Evolutionary conservation across 177 flowering plant species (phyloP).

Genomic region (Tripterygium wilfordii): DNA sequence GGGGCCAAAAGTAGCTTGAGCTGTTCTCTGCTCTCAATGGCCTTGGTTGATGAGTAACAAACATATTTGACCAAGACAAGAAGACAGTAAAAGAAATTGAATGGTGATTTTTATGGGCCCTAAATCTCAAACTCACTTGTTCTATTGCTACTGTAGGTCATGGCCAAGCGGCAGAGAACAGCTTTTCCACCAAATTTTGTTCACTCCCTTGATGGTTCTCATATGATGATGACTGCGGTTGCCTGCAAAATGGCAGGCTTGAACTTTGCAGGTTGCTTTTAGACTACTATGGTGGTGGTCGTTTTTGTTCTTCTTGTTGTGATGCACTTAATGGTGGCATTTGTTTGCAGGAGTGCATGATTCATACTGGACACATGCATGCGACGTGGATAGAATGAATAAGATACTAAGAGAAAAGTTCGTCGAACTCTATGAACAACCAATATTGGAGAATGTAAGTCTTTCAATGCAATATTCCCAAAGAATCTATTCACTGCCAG

Average conservation of each 20-base stretch:
- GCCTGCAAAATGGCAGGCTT: constrained; percentile 89
- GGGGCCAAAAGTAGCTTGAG: no score
- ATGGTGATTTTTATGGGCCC: no score
- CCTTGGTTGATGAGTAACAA: no score
- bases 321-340: background rate
- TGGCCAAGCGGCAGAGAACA: constrained; percentile 83
- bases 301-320: background rate
- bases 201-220: constrained; percentile 97
- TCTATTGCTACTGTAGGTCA: constrained; percentile 37
- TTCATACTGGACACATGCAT: constrained; percentile 99
- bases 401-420: constrained; percentile 76
- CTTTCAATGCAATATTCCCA: no score
- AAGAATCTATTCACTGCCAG: no score
- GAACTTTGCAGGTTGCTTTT: constrained; percentile 89
- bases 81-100: no score
- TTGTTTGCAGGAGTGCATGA: constrained; percentile 89
- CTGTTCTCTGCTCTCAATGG: no score
- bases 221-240: constrained; percentile 99
- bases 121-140: background rate
- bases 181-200: constrained; percentile 99
- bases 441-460: constrained; percentile 83
- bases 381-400: constrained; percentile 90
- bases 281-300: background rate
- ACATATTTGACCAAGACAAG: no score
- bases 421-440: constrained; percentile 50